Conservation (phyloP, 176 grass and related monocot species). For the Eleusine indica region DNA sequence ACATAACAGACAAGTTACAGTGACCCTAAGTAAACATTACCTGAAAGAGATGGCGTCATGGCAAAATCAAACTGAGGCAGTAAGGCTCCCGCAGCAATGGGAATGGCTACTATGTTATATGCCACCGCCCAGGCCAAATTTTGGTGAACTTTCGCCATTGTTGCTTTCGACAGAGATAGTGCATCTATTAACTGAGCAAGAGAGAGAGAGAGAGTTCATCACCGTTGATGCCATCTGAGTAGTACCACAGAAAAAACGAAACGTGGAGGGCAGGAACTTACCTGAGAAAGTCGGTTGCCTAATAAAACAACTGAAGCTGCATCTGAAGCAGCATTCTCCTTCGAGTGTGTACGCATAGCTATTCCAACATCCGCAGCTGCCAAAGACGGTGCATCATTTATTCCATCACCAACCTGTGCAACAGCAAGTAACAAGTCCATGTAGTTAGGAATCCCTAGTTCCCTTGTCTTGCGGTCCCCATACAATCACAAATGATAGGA, state of each 20-base stretch:
- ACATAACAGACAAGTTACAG: neutral
- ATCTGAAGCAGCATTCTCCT: constrained; percentile 93
- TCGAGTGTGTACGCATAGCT: constrained; percentile 76
- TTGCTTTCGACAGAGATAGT: constrained; percentile 80
- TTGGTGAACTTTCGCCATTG: constrained; percentile 92
- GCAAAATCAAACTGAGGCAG: constrained; percentile 90
- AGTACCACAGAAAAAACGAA: neutral
- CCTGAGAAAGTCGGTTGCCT: constrained; percentile 83
- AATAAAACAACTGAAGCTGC: constrained; percentile 92
- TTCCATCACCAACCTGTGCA: constrained; percentile 86
- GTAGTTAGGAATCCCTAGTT: neutral
- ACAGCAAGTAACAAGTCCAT: constrained; percentile 13
- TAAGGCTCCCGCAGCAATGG: constrained; percentile 68
- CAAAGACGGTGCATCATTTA: constrained; percentile 94
- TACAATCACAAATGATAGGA: neutral
- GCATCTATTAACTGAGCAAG: constrained; percentile 69
- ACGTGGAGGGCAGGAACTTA: neutral
- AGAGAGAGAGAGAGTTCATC: constrained; percentile 1
- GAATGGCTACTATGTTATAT: constrained; percentile 84
- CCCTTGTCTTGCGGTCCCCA: neutral
- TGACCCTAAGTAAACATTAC: constrained; percentile 33
- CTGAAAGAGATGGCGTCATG: constrained; percentile 95
- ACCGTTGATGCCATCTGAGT: neutral
- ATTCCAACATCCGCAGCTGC: constrained; percentile 92
- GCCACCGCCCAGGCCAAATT: constrained; percentile 95